phyloP scores from a whole-genome alignment of 768 basidiomycete species.

The Lepiota venenata region DNA sequence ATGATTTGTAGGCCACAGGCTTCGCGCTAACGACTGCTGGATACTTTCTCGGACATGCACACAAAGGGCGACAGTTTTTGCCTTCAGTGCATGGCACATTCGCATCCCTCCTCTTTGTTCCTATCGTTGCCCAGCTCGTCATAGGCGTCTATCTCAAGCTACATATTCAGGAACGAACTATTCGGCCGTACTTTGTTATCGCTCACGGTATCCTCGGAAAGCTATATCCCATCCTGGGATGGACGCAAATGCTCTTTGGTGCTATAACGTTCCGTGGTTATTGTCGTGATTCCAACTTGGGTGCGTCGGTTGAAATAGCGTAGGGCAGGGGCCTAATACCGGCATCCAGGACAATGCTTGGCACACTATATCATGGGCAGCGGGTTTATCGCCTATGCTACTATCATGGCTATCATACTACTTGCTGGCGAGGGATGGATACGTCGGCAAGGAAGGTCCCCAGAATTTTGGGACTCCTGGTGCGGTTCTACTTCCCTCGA shows the following conservation, averaged over 20 bases:
- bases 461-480: constrained; percentile 88
- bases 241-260: constrained; percentile 89
- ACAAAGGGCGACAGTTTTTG: constrained; percentile 76
- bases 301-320: constrained; percentile 18
- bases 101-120: constrained; percentile 60
- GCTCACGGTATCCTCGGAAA: constrained; percentile 82
- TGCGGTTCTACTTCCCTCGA: constrained; percentile 26
- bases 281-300: constrained; percentile 73
- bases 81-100: constrained; percentile 70
- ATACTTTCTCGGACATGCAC: constrained; percentile 83
- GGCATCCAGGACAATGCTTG: constrained; percentile 64
- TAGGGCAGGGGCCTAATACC: background rate
- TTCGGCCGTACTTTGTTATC: constrained; percentile 68
- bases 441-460: constrained; percentile 63
- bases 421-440: constrained; percentile 79
- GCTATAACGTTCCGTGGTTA: constrained; percentile 71
- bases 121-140: constrained; percentile 61
- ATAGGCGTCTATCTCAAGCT: constrained; percentile 90
- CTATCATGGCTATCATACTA: constrained; percentile 76
- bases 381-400: constrained; percentile 85
- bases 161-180: constrained; percentile 77
- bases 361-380: constrained; percentile 91
- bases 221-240: constrained; percentile 78
- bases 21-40: constrained; percentile 70
- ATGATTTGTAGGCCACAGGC: constrained; percentile 48